A percentile compares a stretch with the other conserved stretches of the same genome.
phyloP scores from a whole-genome alignment of 2,329 filamentous ascomycete species.

The Colletotrichum zoysiae region DNA sequence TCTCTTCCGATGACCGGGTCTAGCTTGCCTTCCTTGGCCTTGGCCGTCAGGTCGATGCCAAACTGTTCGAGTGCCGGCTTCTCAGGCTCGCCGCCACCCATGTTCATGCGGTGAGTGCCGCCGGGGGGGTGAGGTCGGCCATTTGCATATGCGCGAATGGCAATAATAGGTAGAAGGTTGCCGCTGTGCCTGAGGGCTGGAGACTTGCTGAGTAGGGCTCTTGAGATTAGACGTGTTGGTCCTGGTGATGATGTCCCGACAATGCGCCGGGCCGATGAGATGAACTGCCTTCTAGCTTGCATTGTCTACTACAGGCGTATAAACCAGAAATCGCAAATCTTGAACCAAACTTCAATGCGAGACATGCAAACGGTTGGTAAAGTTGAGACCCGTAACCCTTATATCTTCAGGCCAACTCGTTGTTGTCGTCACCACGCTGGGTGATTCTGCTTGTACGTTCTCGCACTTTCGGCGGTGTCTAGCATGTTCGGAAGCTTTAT shows the following conservation, averaged over 20 bases:
- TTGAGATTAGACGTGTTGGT: constrained; percentile 44
- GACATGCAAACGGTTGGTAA: not conserved
- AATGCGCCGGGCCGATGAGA: constrained; percentile 54
- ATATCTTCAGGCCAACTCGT: constrained; percentile 18
- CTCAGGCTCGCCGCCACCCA: constrained; percentile 77
- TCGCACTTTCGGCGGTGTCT: constrained; percentile 54
- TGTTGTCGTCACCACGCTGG: constrained; percentile 16
- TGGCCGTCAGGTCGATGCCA: constrained; percentile 88
- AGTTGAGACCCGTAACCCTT: not conserved
- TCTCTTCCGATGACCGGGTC: constrained; percentile 97
- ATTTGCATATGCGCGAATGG: constrained; percentile 71
- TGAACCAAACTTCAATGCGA: not conserved
- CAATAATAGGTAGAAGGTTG: constrained; percentile 55
- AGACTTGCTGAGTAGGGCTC: constrained; percentile 27
- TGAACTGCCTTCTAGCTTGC: constrained; percentile 58
- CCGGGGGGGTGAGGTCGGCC: constrained; percentile 88
- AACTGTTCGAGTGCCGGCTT: constrained; percentile 93
- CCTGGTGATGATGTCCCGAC: constrained; percentile 49
- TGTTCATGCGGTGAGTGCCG: constrained; percentile 93
- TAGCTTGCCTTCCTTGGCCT: constrained; percentile 88
- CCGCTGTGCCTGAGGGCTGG: constrained; percentile 26
- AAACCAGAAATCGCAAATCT: not conserved
- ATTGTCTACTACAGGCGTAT: constrained; percentile 46
- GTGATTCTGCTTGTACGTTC: constrained; percentile 51
- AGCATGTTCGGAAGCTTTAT: constrained; percentile 38